Percentiles rank a stretch among this genome's conserved stretches.
Evolutionary conservation across 148 eudicot species (phyloP).

Genomic region (Fallopia convolvulus): DNA sequence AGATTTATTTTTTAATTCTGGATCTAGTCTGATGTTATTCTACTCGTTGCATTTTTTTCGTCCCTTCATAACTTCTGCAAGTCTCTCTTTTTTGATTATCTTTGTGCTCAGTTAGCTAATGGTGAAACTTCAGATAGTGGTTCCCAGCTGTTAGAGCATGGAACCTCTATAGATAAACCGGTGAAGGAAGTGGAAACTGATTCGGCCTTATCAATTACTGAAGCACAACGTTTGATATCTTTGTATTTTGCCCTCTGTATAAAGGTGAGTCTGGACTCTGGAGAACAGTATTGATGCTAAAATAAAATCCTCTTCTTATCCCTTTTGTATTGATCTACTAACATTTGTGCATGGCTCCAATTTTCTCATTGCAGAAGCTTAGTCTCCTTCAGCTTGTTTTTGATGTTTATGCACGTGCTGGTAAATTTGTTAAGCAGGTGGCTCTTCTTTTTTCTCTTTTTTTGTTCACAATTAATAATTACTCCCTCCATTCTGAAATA

Average conservation of each 20-base stretch:
- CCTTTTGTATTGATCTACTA: neutral
- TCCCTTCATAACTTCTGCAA: neutral
- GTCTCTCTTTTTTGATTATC: neutral
- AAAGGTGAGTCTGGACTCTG: constrained; percentile 44
- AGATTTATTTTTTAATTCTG: neutral
- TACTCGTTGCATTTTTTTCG: neutral
- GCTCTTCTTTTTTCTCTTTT: neutral
- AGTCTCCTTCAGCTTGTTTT: constrained; percentile 78
- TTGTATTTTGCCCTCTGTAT: constrained; percentile 88
- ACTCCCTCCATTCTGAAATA: too few relatives aligned
- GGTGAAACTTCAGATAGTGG: constrained; percentile 72
- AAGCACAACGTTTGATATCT: constrained; percentile 77
- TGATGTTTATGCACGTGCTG: constrained; percentile 57
- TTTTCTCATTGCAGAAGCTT: constrained; percentile 56
- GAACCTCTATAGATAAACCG: constrained; percentile 36
- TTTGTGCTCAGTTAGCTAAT: constrained; percentile 40
- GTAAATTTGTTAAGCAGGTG: constrained; percentile 91
- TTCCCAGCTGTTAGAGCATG: constrained; percentile 55
- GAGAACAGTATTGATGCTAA: neutral
- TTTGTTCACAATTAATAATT: neutral
- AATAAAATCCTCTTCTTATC: neutral
- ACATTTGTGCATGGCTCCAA: neutral
- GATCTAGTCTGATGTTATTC: neutral
- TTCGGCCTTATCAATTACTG: constrained; percentile 46
- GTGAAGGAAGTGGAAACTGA: constrained; percentile 31